Conservation (phyloP, 169 alveolate genomes). For the Cryptosporidium bovis region DNA sequence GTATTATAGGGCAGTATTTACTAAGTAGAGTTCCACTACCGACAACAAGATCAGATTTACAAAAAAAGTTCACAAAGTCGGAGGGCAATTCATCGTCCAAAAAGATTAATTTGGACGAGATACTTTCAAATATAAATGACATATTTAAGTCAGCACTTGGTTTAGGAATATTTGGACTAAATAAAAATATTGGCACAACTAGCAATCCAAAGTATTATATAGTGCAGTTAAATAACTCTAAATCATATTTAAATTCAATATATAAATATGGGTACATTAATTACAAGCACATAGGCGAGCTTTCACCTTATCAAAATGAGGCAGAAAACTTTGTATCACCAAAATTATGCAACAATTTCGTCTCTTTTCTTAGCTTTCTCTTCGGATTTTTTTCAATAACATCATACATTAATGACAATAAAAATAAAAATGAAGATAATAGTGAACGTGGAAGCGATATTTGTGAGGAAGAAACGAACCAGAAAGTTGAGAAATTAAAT, state of each 20-base stretch:
- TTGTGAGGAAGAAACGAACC: neutral
- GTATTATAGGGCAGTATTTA: conserved; percentile 43
- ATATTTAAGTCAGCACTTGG: conserved; percentile 35
- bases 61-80: conserved; percentile 24
- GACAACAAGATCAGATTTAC: conserved; percentile 52
- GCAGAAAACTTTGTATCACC: conserved; percentile 16
- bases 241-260: conserved; percentile 17
- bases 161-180: conserved; percentile 48
- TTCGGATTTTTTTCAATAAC: conserved; percentile 53
- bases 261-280: conserved; percentile 37
- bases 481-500: neutral
- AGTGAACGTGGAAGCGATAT: neutral
- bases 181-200: neutral
- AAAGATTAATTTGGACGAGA: conserved; percentile 29
- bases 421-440: conserved; percentile 5
- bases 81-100: neutral
- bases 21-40: conserved; percentile 65
- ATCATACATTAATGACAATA: neutral
- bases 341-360: conserved; percentile 20
- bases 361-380: conserved; percentile 27
- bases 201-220: conserved; percentile 53
- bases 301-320: neutral
- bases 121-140: conserved; percentile 24
- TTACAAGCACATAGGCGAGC: conserved; percentile 49
- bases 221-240: conserved; percentile 42